Base-by-base conservation (phyloP, 306 rosid species). In the Quercus agrifolia region DNA sequence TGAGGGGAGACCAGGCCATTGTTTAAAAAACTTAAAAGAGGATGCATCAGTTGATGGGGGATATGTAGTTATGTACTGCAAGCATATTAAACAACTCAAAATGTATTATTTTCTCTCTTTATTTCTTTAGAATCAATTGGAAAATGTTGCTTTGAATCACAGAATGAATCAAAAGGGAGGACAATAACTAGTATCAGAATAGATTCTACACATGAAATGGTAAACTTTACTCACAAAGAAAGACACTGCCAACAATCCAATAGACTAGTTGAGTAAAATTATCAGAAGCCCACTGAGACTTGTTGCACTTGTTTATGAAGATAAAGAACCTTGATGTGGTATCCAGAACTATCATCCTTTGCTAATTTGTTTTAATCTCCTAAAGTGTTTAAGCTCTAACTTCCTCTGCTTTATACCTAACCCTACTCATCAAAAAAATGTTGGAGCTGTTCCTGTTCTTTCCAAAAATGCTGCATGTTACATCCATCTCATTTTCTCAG, bases 41-140 rank as follows among this genome's bases (percentile, higher is more conserved):
- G 66, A 23, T 13, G 66, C 66, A 63, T 8, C 70, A 63, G 44
- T 28, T 63, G 5, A 28, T 63, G 6, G 33, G 30, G 70, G 3
- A 14, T 13, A 49, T 49, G 54, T 49, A 13, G 54, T 38, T 38
- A 62, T 4, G 5, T 25, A 3, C 2, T 58, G 5, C 64, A 27
- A 27, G 38, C 31, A 62, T 6, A 23, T 20, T 57, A 1, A 21
- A 20, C 18, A 59, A 59, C 30, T 59, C 18, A 17, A 64, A 64
- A 79, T 78, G 51, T 51, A 87, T 79, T 77, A 83, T 83, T 86
- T 75, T 52, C 79, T 74, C 71, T 33, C 79, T 74, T 67, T 33
- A 9, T 58, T 17, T 64, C 46, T 30, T 28, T 31, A 64, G 11
- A 28, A 64, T 38, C 44, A 62, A 27, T 17, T 17, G 46, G 20